Conservation (phyloP, 129 eudicot species). For the Dittrichia graveolens region DNA sequence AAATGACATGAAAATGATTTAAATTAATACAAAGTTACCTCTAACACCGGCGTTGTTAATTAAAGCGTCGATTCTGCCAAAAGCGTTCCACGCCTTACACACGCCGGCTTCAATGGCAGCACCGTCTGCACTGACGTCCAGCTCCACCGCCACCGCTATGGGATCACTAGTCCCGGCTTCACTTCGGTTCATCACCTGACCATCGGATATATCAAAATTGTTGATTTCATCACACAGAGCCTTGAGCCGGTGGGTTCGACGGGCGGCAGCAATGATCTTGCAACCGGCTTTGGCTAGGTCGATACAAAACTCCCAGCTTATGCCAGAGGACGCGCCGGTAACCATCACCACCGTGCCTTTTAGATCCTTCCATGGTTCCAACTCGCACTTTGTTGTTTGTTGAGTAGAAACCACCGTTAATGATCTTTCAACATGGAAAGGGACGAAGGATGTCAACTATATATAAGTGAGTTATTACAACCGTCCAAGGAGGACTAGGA, state of each 20-base stretch:
- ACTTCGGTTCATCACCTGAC: not conserved
- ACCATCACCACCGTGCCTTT: slow-evolving; percentile 19
- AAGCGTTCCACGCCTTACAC: not conserved
- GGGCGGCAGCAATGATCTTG: slow-evolving; percentile 27
- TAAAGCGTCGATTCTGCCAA: slow-evolving; percentile 15
- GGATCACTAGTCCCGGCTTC: not conserved
- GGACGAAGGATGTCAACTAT: too few relatives aligned
- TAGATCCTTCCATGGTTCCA: slow-evolving; percentile 12
- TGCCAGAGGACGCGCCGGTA: slow-evolving; percentile 28
- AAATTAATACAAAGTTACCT: not conserved
- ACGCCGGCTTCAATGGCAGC: not conserved
- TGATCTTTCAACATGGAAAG: not conserved
- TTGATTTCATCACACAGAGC: slow-evolving; percentile 19
- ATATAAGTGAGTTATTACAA: too few relatives aligned
- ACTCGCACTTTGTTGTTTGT: not conserved
- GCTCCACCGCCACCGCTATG: slow-evolving; percentile 12
- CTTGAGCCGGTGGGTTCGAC: slow-evolving; percentile 20
- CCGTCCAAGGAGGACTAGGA: too few relatives aligned
- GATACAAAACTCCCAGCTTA: slow-evolving; percentile 17
- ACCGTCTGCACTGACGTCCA: slow-evolving; percentile 21
- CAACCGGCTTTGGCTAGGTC: slow-evolving; percentile 31
- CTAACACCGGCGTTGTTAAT: slow-evolving; percentile 33
- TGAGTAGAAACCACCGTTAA: not conserved
- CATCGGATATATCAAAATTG: not conserved
- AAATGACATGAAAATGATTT: too few relatives aligned